phyloP scores from a whole-genome alignment of 2,329 filamentous ascomycete species.

The Colletotrichum sp. region DNA sequence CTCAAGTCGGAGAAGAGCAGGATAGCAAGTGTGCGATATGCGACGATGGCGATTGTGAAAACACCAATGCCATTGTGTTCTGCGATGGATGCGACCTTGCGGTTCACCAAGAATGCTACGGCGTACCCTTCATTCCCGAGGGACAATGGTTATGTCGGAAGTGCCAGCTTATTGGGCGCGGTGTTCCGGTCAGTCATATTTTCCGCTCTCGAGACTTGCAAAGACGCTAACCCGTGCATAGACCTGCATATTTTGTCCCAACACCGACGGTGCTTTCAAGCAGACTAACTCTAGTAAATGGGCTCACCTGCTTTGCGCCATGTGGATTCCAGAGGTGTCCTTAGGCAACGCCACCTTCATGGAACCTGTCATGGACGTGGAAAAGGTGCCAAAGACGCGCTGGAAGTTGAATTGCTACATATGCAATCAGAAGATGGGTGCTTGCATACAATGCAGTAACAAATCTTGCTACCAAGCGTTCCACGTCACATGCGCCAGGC shows the following conservation, averaged over 20 bases:
- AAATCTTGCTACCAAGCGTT: conserved; percentile 97
- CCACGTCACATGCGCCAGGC: conserved; percentile 93
- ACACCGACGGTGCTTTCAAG: conserved; percentile 97
- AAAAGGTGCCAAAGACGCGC: conserved; percentile 92
- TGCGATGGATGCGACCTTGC: conserved; percentile 97
- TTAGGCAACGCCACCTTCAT: conserved; percentile 96
- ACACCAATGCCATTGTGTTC: conserved; percentile 98
- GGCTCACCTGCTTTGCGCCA: conserved; percentile 94
- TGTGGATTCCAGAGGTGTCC: conserved; percentile 98
- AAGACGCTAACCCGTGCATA: conserved; percentile 31
- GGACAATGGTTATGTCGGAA: conserved; percentile 98
- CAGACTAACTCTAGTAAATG: conserved; percentile 96
- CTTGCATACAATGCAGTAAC: conserved; percentile 97
- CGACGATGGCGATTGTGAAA: conserved; percentile 99
- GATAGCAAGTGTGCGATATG: conserved; percentile 98
- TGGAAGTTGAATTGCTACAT: conserved; percentile 98
- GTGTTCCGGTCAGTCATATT: conserved; percentile 70
- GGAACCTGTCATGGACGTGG: conserved; percentile 97
- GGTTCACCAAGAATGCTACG: conserved; percentile 98
- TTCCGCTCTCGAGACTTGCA: background rate
- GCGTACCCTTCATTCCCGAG: conserved; percentile 97
- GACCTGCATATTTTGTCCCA: conserved; percentile 98
- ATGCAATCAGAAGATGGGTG: conserved; percentile 96
- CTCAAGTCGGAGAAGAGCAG: conserved; percentile 86
- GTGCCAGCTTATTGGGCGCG: conserved; percentile 92